These are phyloP conservation scores for Pueraria montana DNA, from an alignment of 306 rosid species.

Conservation along the genomic window DNA sequence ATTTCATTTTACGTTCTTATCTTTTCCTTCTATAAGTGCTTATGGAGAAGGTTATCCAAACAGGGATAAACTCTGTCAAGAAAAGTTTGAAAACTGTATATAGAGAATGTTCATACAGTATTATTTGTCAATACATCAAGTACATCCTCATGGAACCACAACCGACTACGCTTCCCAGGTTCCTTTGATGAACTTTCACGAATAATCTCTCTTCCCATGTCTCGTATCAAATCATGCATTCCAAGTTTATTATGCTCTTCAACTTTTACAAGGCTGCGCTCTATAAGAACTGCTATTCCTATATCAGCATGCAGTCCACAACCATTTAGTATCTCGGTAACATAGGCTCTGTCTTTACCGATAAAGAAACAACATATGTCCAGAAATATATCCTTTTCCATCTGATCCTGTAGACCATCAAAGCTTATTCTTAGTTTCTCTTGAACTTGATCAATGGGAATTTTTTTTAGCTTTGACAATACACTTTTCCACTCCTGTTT, in stretches of 20 bases:
- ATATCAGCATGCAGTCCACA: conserved; percentile 51
- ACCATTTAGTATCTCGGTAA: conserved; percentile 39
- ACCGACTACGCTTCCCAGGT: conserved; percentile 37
- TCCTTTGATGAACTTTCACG: conserved; percentile 12
- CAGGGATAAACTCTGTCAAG: background rate
- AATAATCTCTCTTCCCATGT: conserved; percentile 59
- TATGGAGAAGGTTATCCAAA: no score
- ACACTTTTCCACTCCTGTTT: no score
- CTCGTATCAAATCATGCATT: conserved; percentile 47
- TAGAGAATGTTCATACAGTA: conserved; percentile 36
- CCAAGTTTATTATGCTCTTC: conserved; percentile 36
- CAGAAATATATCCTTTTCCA: conserved; percentile 51
- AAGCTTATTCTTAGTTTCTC: no score
- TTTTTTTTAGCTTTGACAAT: no score
- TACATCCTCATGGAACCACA: no score
- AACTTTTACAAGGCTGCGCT: conserved; percentile 46
- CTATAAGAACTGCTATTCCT: conserved; percentile 45
- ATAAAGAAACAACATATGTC: conserved; percentile 56
- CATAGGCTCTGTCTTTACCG: conserved; percentile 1
- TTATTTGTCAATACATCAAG: conserved; percentile 26
- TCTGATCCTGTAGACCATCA: no score
- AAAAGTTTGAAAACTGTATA: background rate
- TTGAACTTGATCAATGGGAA: no score
- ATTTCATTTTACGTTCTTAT: no score
- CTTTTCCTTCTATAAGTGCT: no score